These are phyloP conservation scores for Helotiales sp. DNA, from an alignment of 2,329 filamentous ascomycete genomes.

Conservation along the genomic window DNA sequence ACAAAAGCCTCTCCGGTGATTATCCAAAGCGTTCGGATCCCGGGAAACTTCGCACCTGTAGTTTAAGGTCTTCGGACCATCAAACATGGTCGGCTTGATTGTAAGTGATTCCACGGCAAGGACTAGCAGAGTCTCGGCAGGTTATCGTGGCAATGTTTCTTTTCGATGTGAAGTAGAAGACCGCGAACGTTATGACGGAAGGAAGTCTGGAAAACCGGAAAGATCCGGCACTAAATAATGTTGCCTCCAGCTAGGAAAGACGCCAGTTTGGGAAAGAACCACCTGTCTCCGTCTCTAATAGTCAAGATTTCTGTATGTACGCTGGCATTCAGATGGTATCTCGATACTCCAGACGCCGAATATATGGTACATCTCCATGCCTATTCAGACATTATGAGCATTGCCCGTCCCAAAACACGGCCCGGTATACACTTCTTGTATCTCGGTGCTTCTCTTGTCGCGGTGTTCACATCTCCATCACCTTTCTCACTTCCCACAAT, in stretches of 20 bases:
- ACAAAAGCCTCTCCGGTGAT: no score
- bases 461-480: background rate
- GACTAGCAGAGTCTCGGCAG: no score
- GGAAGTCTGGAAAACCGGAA: no score
- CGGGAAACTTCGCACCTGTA: background rate
- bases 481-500: background rate
- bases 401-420: background rate
- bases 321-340: conserved; percentile 7
- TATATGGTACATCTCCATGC: conserved; percentile 3
- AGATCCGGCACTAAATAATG: no score
- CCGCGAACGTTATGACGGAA: no score
- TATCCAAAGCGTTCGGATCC: no score
- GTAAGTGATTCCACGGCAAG: no score
- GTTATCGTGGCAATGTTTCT: no score
- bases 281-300: background rate
- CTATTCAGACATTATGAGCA: background rate
- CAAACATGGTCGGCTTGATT: background rate
- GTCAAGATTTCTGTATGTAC: background rate
- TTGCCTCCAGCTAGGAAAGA: no score
- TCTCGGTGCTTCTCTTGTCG: background rate
- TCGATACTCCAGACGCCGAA: conserved; percentile 5
- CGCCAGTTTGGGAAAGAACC: no score
- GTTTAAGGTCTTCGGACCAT: conserved; percentile 4
- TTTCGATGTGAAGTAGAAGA: no score
- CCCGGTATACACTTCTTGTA: background rate